Evolutionary conservation across 2,329 filamentous ascomycete species (phyloP).

Genomic region (Venturia nashicola): DNA sequence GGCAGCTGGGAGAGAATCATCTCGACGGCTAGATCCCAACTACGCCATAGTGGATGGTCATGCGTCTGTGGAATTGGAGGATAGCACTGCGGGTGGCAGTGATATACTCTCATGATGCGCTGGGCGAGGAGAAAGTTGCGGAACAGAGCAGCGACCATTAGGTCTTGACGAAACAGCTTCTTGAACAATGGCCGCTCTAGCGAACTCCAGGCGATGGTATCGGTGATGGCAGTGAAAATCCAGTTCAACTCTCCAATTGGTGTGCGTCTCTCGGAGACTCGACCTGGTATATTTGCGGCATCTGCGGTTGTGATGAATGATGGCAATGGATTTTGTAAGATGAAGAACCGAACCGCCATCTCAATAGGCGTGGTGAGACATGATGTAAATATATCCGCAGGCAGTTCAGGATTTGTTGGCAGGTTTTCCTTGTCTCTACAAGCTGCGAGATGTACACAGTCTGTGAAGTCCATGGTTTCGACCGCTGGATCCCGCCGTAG

Average conservation of each 20-base stretch:
- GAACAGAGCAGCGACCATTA: slow-evolving; percentile 98
- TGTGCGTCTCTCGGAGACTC: slow-evolving; percentile 83
- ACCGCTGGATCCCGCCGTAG: slow-evolving; percentile 62
- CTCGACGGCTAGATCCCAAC: slow-evolving; percentile 94
- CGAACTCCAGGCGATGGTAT: slow-evolving; percentile 97
- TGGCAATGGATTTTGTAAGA: slow-evolving; percentile 73
- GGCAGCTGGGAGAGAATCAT: slow-evolving; percentile 86
- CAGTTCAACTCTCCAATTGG: slow-evolving; percentile 94
- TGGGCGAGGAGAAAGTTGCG: slow-evolving; percentile 92
- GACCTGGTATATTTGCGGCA: slow-evolving; percentile 79
- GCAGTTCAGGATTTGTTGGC: slow-evolving; percentile 84
- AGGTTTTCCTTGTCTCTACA: slow-evolving; percentile 85
- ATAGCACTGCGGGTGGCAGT: slow-evolving; percentile 87
- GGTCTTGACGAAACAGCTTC: slow-evolving; percentile 90
- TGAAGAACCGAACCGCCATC: slow-evolving; percentile 93
- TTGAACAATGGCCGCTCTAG: slow-evolving; percentile 83
- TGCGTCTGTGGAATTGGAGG: slow-evolving; percentile 90
- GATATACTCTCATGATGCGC: slow-evolving; percentile 90
- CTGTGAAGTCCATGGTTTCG: slow-evolving; percentile 53
- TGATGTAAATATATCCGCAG: slow-evolving; percentile 89
- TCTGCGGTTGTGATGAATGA: slow-evolving; percentile 62
- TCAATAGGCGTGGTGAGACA: slow-evolving; percentile 95
- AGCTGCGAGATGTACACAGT: slow-evolving; percentile 85
- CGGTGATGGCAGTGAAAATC: slow-evolving; percentile 98
- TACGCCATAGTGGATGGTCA: slow-evolving; percentile 89